Evolutionary conservation across 2,329 filamentous ascomycete genomes (phyloP).

Genomic region (Beauveria varroae): DNA sequence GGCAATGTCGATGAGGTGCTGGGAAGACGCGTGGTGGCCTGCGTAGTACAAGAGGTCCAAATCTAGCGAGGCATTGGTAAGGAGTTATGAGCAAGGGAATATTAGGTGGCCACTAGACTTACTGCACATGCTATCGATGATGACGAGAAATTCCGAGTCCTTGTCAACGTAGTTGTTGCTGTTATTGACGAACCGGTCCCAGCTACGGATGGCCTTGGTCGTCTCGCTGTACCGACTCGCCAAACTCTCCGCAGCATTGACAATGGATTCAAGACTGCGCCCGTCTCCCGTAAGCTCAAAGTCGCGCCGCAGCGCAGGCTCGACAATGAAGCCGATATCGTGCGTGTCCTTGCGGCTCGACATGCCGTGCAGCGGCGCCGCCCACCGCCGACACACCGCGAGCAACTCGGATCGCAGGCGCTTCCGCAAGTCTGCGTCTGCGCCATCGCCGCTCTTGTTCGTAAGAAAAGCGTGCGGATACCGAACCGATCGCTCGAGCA

Average conservation of each 20-base stretch:
- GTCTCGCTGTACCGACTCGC: slow-evolving; percentile 33
- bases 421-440: neutral
- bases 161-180: slow-evolving; percentile 20
- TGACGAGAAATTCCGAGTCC: slow-evolving; percentile 28
- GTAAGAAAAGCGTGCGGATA: slow-evolving; percentile 20
- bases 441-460: neutral
- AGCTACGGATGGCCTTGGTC: slow-evolving; percentile 39
- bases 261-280: slow-evolving; percentile 31
- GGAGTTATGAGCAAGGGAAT: neutral
- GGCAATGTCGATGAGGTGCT: slow-evolving; percentile 26
- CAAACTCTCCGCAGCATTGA: slow-evolving; percentile 36
- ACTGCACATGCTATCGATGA: slow-evolving; percentile 35
- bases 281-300: slow-evolving; percentile 37
- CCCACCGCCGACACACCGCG: slow-evolving; percentile 22
- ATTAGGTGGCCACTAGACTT: neutral
- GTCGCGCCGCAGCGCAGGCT: slow-evolving; percentile 37
- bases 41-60: slow-evolving; percentile 32
- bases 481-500: slow-evolving; percentile 26
- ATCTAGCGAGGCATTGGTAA: slow-evolving; percentile 11
- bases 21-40: slow-evolving; percentile 24
- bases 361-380: slow-evolving; percentile 29
- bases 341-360: slow-evolving; percentile 41
- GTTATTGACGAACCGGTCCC: slow-evolving; percentile 32
- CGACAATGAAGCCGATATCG: slow-evolving; percentile 47
- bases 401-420: slow-evolving; percentile 13